Conservation (phyloP, 192 early-diverging fungal species). For the Umbelopsis vinacea region DNA sequence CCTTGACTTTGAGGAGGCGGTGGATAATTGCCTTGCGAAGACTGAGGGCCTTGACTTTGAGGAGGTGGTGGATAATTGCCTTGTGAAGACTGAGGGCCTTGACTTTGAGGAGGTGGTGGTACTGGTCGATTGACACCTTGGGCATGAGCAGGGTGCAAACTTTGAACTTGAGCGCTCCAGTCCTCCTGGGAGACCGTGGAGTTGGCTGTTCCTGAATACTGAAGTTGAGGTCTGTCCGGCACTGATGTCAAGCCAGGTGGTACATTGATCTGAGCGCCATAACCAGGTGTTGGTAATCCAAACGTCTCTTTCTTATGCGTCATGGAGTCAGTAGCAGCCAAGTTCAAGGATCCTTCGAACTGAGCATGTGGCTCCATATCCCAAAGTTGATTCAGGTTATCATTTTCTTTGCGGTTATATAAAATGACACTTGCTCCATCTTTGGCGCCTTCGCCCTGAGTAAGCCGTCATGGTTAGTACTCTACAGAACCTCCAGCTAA, state of each 20-base stretch:
- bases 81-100: neutral
- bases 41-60: too few relatives aligned
- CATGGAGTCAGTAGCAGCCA: slow-evolving; percentile 15
- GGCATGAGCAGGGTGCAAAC: slow-evolving; percentile 16
- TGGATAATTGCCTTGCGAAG: too few relatives aligned
- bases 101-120: neutral
- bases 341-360: slow-evolving; percentile 29
- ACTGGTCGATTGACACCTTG: neutral
- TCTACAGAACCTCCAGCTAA: too few relatives aligned
- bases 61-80: too few relatives aligned
- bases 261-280: slow-evolving; percentile 38
- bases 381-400: slow-evolving; percentile 44
- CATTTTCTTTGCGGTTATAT: slow-evolving; percentile 40
- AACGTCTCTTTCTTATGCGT: slow-evolving; percentile 37
- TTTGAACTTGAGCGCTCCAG: neutral
- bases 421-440: slow-evolving; percentile 40
- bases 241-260: slow-evolving; percentile 30
- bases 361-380: slow-evolving; percentile 34
- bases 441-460: slow-evolving; percentile 37
- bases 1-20: too few relatives aligned
- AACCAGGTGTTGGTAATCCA: slow-evolving; percentile 35
- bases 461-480: neutral
- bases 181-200: slow-evolving; percentile 20
- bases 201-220: slow-evolving; percentile 3
- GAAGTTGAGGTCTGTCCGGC: slow-evolving; percentile 28